Conservation (phyloP, 192 early-diverging fungal genomes). For the Backusella macrospora region DNA sequence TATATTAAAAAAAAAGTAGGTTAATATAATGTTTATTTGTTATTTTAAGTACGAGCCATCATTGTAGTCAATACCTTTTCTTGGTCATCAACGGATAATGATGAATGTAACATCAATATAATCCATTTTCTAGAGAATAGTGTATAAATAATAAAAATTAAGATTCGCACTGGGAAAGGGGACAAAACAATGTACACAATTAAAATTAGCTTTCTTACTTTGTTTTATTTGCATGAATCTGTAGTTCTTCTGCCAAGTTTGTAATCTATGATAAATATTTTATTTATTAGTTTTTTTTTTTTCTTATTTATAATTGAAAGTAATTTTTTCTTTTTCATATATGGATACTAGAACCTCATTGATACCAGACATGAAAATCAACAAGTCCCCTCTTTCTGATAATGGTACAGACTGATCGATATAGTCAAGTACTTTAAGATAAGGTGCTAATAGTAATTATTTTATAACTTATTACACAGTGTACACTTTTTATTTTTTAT, state of each 20-base stretch:
- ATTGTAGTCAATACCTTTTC: conserved; percentile 54
- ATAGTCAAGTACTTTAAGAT: conserved; percentile 58
- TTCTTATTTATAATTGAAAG: too few species aligned
- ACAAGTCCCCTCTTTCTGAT: conserved; percentile 62
- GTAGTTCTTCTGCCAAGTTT: conserved; percentile 54
- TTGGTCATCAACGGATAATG: conserved; percentile 64
- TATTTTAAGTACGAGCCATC: too few species aligned
- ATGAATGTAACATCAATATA: conserved; percentile 63
- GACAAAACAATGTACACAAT: too few species aligned
- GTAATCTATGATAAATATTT: conserved; percentile 38
- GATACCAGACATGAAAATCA: conserved; percentile 68
- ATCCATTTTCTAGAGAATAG: conserved; percentile 56
- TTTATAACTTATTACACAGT: background rate
- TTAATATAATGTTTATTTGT: too few species aligned
- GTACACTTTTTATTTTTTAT: background rate
- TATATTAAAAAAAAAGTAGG: too few species aligned
- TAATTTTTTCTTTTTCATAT: too few species aligned
- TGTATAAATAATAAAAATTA: background rate
- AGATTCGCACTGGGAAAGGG: too few species aligned
- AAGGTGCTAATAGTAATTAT: conserved; percentile 46
- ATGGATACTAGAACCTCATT: conserved; percentile 48
- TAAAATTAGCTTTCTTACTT: conserved; percentile 38
- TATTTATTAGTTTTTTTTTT: background rate
- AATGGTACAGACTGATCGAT: conserved; percentile 62
- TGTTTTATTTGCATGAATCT: conserved; percentile 55